Conservation (phyloP, 805 yeast species). For the Saccharomycopsis babjevae region DNA sequence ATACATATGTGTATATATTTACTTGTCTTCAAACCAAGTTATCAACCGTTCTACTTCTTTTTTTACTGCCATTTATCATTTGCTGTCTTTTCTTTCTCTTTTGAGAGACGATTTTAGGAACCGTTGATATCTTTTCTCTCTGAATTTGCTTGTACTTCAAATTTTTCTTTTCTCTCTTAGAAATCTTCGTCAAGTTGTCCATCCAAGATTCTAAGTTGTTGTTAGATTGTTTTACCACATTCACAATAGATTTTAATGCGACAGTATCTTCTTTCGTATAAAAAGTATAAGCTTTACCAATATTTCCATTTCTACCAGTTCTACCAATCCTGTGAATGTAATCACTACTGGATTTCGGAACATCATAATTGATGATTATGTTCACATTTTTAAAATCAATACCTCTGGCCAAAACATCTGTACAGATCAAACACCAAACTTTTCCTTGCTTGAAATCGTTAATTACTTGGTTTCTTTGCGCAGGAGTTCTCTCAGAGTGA, state of each 20-base stretch:
- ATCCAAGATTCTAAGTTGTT: conserved; percentile 70
- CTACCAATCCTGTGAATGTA: conserved; percentile 98
- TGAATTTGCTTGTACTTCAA: conserved; percentile 49
- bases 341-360: conserved; percentile 87
- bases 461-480: conserved; percentile 77
- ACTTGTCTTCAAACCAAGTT: background rate
- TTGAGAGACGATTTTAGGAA: conserved; percentile 55
- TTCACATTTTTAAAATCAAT: conserved; percentile 95
- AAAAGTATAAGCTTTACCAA: conserved; percentile 82
- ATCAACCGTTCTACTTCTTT: conserved; percentile 31
- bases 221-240: conserved; percentile 86
- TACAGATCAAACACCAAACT: conserved; percentile 91
- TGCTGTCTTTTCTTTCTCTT: conserved; percentile 54
- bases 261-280: conserved; percentile 82
- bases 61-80: conserved; percentile 71
- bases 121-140: conserved; percentile 75
- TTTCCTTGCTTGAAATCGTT: conserved; percentile 83
- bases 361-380: conserved; percentile 90
- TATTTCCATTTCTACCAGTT: conserved; percentile 90
- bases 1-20: background rate
- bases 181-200: conserved; percentile 55
- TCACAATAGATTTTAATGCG: conserved; percentile 72
- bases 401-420: conserved; percentile 95
- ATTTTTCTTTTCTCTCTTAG: conserved; percentile 50
- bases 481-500: conserved; percentile 86